A percentile compares a stretch with the other conserved stretches of the same genome.
Conservation (phyloP, 768 basidiomycete genomes). For the Hemileccinum rubropunctum region DNA sequence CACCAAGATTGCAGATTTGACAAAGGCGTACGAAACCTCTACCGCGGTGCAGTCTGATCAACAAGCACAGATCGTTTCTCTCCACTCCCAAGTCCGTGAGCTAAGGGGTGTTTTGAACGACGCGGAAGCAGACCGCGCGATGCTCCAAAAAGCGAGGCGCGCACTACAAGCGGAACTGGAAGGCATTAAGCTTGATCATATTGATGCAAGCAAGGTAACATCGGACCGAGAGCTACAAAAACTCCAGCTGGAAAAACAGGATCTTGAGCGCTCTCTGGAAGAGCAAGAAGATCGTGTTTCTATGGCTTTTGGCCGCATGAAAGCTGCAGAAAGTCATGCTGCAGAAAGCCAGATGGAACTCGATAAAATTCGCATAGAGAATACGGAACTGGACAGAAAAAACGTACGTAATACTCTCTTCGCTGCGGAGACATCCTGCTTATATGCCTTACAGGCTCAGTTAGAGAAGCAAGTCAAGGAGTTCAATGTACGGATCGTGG, state of each 20-base stretch:
- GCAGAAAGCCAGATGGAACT: conserved; percentile 76
- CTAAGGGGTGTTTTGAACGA: conserved; percentile 79
- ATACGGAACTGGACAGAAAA: conserved; percentile 72
- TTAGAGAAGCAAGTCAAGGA: conserved; percentile 87
- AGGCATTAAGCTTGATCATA: conserved; percentile 72
- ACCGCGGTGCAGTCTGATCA: conserved; percentile 73
- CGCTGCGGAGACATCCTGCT: neutral
- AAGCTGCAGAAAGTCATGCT: conserved; percentile 75
- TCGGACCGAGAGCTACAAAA: conserved; percentile 74
- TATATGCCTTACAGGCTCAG: conserved; percentile 49
- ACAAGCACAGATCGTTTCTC: conserved; percentile 76
- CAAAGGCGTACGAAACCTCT: conserved; percentile 72
- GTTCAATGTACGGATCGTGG: conserved; percentile 76
- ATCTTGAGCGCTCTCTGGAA: conserved; percentile 73
- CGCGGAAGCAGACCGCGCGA: conserved; percentile 75
- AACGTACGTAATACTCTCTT: conserved; percentile 50
- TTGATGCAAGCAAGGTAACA: conserved; percentile 65
- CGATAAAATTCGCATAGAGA: conserved; percentile 74
- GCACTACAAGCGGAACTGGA: conserved; percentile 79
- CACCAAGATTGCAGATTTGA: conserved; percentile 73
- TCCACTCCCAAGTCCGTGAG: conserved; percentile 85
- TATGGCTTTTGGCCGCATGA: conserved; percentile 73
- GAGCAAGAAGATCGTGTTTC: conserved; percentile 73
- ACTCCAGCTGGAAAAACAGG: conserved; percentile 77
- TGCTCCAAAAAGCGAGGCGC: conserved; percentile 79